Conservation (phyloP, 257 asterid genomes). For the Fraxinus cuspidata region DNA sequence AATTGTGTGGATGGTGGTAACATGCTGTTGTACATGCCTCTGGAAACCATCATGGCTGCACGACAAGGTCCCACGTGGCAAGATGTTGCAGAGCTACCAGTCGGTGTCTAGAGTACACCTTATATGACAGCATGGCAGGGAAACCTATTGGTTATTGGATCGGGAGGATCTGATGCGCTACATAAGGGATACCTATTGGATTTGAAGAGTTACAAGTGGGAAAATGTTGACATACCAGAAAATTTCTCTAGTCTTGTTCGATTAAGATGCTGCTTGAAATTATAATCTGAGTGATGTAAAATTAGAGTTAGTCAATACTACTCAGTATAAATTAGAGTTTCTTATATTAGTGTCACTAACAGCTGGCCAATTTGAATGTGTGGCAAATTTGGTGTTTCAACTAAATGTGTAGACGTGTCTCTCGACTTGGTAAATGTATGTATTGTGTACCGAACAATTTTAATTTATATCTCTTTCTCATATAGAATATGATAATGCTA, state of each 20-base stretch:
- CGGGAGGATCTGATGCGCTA: slow-evolving; percentile 37
- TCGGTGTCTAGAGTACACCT: slow-evolving; percentile 28
- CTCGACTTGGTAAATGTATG: too few species aligned
- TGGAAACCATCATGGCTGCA: slow-evolving; percentile 34
- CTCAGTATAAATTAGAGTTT: too few species aligned
- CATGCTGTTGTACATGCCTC: slow-evolving; percentile 31
- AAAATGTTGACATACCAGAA: slow-evolving; percentile 38
- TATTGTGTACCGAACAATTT: too few species aligned
- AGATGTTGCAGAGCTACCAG: slow-evolving; percentile 35
- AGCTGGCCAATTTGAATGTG: too few species aligned
- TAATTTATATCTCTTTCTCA: too few species aligned
- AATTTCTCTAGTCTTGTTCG: slow-evolving; percentile 66
- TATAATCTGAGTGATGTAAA: slow-evolving; percentile 23
- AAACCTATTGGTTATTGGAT: slow-evolving; percentile 55
- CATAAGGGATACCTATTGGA: slow-evolving; percentile 44
- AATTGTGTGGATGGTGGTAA: slow-evolving; percentile 41
- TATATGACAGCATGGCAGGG: slow-evolving; percentile 53
- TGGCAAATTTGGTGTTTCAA: too few species aligned
- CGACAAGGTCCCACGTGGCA: slow-evolving; percentile 44
- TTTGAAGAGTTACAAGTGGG: slow-evolving; percentile 47
- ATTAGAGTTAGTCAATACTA: too few species aligned
- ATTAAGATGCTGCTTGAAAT: slow-evolving; percentile 63
- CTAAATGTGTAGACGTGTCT: too few species aligned
- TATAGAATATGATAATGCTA: too few species aligned
- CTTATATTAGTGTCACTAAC: too few species aligned